phyloP scores from a whole-genome alignment of 257 asterid species.

The Solanum tarijense region DNA sequence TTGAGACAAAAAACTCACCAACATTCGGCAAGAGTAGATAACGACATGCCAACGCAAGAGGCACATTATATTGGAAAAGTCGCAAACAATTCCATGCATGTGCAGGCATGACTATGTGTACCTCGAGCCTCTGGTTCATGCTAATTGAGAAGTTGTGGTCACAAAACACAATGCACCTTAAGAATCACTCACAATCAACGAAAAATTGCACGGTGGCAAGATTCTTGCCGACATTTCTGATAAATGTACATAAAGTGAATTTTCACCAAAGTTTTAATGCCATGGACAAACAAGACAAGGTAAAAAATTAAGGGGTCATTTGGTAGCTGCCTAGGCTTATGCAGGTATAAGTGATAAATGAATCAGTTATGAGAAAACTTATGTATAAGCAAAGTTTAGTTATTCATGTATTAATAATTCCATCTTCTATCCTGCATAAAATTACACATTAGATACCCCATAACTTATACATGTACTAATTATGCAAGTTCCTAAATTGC shows the following conservation, averaged over 20 bases:
- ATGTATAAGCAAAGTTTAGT: neutral
- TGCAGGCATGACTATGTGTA: neutral
- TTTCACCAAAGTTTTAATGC: neutral
- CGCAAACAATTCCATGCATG: neutral
- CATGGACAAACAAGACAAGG: neutral
- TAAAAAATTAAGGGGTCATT: neutral
- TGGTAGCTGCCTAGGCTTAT: neutral
- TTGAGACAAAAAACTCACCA: neutral
- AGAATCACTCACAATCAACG: neutral
- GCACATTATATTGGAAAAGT: neutral
- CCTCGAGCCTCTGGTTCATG: no score
- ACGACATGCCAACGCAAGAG: neutral
- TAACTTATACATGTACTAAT: no score
- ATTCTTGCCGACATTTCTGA: neutral
- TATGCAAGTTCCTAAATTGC: neutral
- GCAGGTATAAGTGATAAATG: neutral
- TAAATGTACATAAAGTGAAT: neutral
- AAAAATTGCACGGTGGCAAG: neutral
- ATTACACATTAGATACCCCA: neutral
- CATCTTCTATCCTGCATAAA: neutral
- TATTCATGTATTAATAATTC: neutral
- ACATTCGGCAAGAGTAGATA: neutral
- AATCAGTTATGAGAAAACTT: neutral
- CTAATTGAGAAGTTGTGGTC: neutral
- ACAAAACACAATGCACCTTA: neutral